These are phyloP conservation scores for Nothomitra cinnamomea DNA, from an alignment of 2,329 filamentous ascomycete genomes.

Conservation along the genomic window DNA sequence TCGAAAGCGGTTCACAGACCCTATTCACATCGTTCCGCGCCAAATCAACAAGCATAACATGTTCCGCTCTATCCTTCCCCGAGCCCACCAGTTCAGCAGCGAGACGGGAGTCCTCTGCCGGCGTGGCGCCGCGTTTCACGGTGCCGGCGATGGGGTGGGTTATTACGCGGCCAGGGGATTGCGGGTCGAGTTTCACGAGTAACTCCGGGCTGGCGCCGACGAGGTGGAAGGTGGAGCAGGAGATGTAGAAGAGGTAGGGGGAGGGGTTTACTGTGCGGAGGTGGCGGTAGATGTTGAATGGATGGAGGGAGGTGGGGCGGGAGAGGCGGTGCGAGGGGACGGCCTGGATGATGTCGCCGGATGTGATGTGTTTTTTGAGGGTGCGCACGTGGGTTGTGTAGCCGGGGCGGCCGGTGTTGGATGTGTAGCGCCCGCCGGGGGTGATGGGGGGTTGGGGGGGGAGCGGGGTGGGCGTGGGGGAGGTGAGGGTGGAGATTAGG, in stretches of 20 bases:
- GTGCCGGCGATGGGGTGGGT: conserved; percentile 96
- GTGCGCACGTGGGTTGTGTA: conserved; percentile 79
- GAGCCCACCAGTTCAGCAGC: conserved; percentile 61
- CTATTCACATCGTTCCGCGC: conserved; percentile 94
- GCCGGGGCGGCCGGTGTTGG: conserved; percentile 75
- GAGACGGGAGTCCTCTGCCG: conserved; percentile 65
- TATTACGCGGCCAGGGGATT: conserved; percentile 73
- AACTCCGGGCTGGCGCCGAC: conserved; percentile 90
- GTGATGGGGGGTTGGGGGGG: conserved; percentile 60
- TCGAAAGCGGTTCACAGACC: conserved; percentile 78
- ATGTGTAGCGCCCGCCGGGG: conserved; percentile 63
- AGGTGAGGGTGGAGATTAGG: conserved; percentile 54
- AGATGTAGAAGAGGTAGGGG: conserved; percentile 91
- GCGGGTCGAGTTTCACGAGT: conserved; percentile 59
- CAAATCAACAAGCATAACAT: conserved; percentile 95
- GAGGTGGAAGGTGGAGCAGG: conserved; percentile 84
- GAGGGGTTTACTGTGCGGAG: conserved; percentile 95
- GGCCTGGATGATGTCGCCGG: conserved; percentile 92
- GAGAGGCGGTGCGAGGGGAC: conserved; percentile 90
- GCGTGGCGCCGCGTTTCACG: conserved; percentile 66
- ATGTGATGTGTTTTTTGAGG: conserved; percentile 79
- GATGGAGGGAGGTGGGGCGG: conserved; percentile 75
- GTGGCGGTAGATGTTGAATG: conserved; percentile 95
- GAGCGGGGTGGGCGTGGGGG: conserved; percentile 51
- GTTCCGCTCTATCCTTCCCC: conserved; percentile 82